Evolutionary conservation across 805 yeast genomes (phyloP), one percentile per base, ranked within the genome.

Genomic region (Candida broadrunensis): DNA sequence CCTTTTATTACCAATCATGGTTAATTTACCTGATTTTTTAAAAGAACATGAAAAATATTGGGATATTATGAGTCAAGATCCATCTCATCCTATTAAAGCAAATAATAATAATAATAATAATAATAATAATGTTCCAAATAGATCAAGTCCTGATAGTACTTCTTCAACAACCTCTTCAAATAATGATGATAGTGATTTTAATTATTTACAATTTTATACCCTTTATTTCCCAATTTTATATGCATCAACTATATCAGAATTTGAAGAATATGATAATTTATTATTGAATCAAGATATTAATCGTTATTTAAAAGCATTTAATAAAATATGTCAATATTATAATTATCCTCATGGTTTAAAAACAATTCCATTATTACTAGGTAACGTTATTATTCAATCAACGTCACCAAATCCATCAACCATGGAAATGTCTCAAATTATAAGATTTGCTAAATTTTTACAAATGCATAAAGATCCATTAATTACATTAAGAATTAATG

Each of bases 401-500:
- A 74, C 77, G 9, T 67, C 76, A 21, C 84, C 78, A 32, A 78
- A 75, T 47, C 83, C 75, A 26, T 76, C 77, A 30, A 69, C 76
- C 20, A 73, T 74, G 67, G 81, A 69, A 39, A 73, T 78, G 68
- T 74, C 82, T 0, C 73, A 72, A 21, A 70, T 80, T 34, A 76
- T 78, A 2, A 55, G 84, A 33, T 74, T 77, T 44, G 81, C 83
- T 1, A 81, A 80, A 48, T 63, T 74, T 33, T 60, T 78, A 24
- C 78, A 78, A 39, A 54, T 81, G 26, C 80, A 81, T 48, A 73
- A 80, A 52, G 86, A 81, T 50, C 85, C 85, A 3, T 65, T 74
- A n/a, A 59, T 69, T 1, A 70, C 74, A 34, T 75, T 80, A 43
- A 69, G 73, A 31, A 67, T 78, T 27, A 63, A 69, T 2, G 76